A percentile compares a stretch with the other conserved stretches of the same genome.
Evolutionary conservation across 345 rosid species (phyloP).

Genomic region (Euphorbia lathyris): DNA sequence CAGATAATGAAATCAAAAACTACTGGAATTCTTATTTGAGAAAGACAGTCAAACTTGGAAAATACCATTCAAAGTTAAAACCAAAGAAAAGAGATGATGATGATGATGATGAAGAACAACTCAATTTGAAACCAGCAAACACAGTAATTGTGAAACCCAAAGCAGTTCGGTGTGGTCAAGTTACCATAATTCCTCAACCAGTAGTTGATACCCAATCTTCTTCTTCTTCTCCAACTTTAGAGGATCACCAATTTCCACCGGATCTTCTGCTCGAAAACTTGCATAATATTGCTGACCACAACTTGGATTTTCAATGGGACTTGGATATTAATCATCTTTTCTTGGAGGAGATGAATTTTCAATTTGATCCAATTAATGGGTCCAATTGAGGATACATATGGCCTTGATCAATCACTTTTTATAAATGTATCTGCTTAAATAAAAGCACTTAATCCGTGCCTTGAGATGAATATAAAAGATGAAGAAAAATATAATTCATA

Average conservation of each 20-base stretch:
- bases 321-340: conserved; percentile 1
- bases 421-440: no score
- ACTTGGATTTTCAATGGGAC: background rate
- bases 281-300: background rate
- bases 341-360: background rate
- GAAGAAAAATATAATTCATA: no score
- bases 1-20: conserved; percentile 18
- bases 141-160: no score
- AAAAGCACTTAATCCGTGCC: no score
- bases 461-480: no score
- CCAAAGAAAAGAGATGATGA: background rate
- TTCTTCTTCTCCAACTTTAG: background rate
- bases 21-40: background rate
- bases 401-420: no score
- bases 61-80: no score
- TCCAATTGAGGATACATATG: no score
- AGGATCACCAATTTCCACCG: background rate
- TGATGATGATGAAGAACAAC: no score
- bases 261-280: background rate
- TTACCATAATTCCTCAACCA: background rate
- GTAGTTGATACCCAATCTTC: background rate
- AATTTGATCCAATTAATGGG: no score
- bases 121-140: no score
- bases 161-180: no score
- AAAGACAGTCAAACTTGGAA: background rate